Conservation (phyloP, 805 yeast species). For the Cyberlindnera amylophila region DNA sequence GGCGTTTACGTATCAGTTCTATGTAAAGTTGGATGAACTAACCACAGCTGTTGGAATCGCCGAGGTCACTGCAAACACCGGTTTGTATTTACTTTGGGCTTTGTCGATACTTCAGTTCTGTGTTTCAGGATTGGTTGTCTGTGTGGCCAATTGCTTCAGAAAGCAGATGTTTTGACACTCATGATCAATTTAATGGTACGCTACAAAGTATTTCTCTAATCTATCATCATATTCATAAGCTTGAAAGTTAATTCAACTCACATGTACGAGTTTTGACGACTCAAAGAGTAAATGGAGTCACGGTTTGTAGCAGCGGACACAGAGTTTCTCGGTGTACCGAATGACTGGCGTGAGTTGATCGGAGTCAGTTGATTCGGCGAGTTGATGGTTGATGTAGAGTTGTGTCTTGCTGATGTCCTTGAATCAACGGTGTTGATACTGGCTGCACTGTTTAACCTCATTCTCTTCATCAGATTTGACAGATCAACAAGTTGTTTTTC, state of each 20-base stretch:
- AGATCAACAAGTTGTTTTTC: conserved; percentile 40
- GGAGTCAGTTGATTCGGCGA: conserved; percentile 28
- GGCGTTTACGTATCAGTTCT: conserved; percentile 26
- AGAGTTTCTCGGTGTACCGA: conserved; percentile 27
- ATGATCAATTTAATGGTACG: too few relatives aligned
- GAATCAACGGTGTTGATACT: conserved; percentile 22
- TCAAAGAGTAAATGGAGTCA: conserved; percentile 18
- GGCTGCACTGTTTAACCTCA: conserved; percentile 31
- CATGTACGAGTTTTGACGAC: conserved; percentile 18
- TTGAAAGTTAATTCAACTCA: too few relatives aligned
- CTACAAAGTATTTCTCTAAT: too few relatives aligned
- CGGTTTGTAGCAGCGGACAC: conserved; percentile 13
- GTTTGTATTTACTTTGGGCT: conserved; percentile 21
- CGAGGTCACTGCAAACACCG: conserved; percentile 18
- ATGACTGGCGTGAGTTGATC: conserved; percentile 27
- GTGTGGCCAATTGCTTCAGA: conserved; percentile 22
- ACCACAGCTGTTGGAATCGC: conserved; percentile 25
- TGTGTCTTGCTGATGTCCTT: conserved; percentile 14
- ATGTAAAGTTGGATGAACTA: conserved; percentile 17
- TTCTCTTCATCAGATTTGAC: conserved; percentile 36
- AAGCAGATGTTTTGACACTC: conserved; percentile 13
- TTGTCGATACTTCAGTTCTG: conserved; percentile 14
- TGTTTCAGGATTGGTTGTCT: conserved; percentile 10
- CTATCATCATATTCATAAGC: too few relatives aligned
- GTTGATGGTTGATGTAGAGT: conserved; percentile 15